Evolutionary conservation across 345 rosid species (phyloP), one percentile per base, ranked within the genome.

Genomic region (Citrus unshiu): DNA sequence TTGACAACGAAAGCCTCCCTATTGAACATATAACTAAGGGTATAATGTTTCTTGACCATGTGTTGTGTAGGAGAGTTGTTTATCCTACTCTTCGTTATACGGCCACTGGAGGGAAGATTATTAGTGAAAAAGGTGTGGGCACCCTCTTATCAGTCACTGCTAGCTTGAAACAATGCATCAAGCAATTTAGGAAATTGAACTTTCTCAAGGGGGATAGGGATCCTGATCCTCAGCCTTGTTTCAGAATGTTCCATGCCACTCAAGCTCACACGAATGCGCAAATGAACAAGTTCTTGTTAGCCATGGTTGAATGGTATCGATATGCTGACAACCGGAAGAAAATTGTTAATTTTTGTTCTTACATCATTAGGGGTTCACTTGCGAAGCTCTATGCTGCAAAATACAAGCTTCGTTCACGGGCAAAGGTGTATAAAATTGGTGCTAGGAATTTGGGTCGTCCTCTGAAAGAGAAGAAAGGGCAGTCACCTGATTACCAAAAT

Each of bases 21-120:
- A 89, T 95, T 0, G 98, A 95, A 68, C 98, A 94, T 87, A 94
- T 95, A 76, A 95, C 98, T 3, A 94, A 95, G 84, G 98, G 98
- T 70, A 95, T 95, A 81, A 90, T 94, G 98, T 95, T 94, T 87
- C 99, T 95, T 77, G 99, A 95, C 84, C 99, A 95, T 84, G 98
- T 95, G 51, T 81, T 95, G 85, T 95, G 97, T 77, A 87, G 98
- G 4, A 89, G 99, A 78, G 99, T 95, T 76, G 99, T 95, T 64
- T 95, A 95, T 86, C 99, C 99, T 40, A 94, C 98, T 32, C 84
- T 95, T 79, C 89, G 98, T 58, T 95, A 92, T 83, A 95, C 99
- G 34, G 98, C 98, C 0, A 90, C 94, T 0, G 99, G 99, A 6
- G 99, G 99, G 84, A 95, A 94, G 90, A 95, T 95, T 71, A 94